Conservation (phyloP, 768 basidiomycete genomes). For the Brasilioporus rufonigricans region DNA sequence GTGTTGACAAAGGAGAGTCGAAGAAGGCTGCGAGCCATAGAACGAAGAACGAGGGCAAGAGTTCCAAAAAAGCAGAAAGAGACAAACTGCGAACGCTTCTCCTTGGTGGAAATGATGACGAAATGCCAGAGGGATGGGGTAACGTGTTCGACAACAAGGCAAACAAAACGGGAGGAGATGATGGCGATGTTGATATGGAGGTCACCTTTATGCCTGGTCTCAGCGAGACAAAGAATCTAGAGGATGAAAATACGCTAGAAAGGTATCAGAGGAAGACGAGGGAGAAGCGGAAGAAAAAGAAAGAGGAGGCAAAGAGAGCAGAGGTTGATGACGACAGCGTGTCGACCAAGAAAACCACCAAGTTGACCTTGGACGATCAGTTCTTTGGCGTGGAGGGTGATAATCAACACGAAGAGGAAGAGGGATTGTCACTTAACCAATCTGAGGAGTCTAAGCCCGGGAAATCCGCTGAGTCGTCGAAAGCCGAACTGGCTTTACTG, state of each 20-base stretch:
- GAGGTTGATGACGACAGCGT: slow-evolving; percentile 20
- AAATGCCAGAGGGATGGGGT: slow-evolving; percentile 85
- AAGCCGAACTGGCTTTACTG: slow-evolving; percentile 66
- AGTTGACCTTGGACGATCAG: slow-evolving; percentile 50
- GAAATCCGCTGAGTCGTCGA: slow-evolving; percentile 21
- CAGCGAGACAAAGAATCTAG: slow-evolving; percentile 47
- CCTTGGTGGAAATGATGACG: slow-evolving; percentile 62
- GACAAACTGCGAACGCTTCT: slow-evolving; percentile 76
- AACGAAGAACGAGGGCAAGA: slow-evolving; percentile 18
- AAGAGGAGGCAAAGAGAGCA: slow-evolving; percentile 54
- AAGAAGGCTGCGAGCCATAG: slow-evolving; percentile 2
- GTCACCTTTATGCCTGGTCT: slow-evolving; percentile 93
- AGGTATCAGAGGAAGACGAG: slow-evolving; percentile 86
- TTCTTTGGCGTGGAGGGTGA: slow-evolving; percentile 63
- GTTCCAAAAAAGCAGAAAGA: slow-evolving; percentile 46
- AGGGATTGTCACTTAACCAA: slow-evolving; percentile 17
- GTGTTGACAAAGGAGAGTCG: background rate
- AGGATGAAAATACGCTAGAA: slow-evolving; percentile 86
- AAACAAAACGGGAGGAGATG: slow-evolving; percentile 13
- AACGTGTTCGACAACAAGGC: slow-evolving; percentile 32
- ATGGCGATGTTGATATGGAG: slow-evolving; percentile 77
- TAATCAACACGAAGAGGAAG: slow-evolving; percentile 28
- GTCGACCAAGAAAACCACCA: slow-evolving; percentile 4
- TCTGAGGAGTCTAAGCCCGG: slow-evolving; percentile 21
- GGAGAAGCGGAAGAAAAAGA: slow-evolving; percentile 83